Percentiles rank a stretch among this genome's conserved stretches.
phyloP scores from a whole-genome alignment of 768 basidiomycete genomes.

The Boletus eberwhitei region DNA sequence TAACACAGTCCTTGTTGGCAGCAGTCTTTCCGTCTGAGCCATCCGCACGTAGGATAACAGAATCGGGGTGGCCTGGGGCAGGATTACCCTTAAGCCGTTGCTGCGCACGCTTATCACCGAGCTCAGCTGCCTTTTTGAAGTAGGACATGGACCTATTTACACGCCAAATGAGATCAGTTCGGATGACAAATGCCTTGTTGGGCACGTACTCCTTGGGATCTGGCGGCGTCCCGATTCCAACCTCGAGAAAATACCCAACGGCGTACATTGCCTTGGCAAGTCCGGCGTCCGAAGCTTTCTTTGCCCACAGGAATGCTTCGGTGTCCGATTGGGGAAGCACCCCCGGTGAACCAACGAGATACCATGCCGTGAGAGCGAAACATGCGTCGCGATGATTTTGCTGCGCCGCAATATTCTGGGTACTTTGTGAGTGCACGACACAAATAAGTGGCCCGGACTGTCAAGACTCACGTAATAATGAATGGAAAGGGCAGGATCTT shows the following conservation, averaged over 20 bases:
- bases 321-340: slow-evolving; percentile 98
- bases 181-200: slow-evolving; percentile 3
- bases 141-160: slow-evolving; percentile 60
- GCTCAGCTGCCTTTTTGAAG: slow-evolving; percentile 88
- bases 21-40: slow-evolving; percentile 47
- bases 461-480: slow-evolving; percentile 91
- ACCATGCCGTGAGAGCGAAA: slow-evolving; percentile 98
- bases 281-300: slow-evolving; percentile 89
- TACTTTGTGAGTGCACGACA: slow-evolving; percentile 13
- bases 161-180: neutral
- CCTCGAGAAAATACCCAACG: slow-evolving; percentile 95
- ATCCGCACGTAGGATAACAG: slow-evolving; percentile 55
- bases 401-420: slow-evolving; percentile 94
- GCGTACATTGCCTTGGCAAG: slow-evolving; percentile 97
- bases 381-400: slow-evolving; percentile 96
- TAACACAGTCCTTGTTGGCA: slow-evolving; percentile 76
- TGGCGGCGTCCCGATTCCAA: slow-evolving; percentile 79
- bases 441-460: neutral
- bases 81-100: slow-evolving; percentile 72
- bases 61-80: slow-evolving; percentile 56
- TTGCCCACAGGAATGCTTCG: slow-evolving; percentile 96
- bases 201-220: slow-evolving; percentile 62
- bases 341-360: slow-evolving; percentile 96
- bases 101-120: slow-evolving; percentile 89
- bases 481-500: slow-evolving; percentile 94